These are phyloP conservation scores for Dendrostoma leiphaemia DNA, from an alignment of 2,329 filamentous ascomycete species.

Conservation along the genomic window DNA sequence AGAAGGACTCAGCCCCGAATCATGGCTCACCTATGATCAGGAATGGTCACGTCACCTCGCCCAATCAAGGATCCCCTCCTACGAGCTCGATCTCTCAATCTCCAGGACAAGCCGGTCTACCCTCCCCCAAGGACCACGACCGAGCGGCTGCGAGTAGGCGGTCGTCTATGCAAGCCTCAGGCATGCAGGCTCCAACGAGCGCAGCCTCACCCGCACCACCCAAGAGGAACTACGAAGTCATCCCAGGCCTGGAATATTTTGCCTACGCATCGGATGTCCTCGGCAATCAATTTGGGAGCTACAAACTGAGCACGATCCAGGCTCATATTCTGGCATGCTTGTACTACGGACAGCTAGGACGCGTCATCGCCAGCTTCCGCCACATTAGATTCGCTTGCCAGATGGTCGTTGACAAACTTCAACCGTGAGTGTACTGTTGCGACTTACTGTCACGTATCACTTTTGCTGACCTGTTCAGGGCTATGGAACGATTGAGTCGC, in stretches of 20 bases:
- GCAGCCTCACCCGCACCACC: constrained; percentile 23
- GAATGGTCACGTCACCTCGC: constrained; percentile 52
- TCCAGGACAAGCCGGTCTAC: constrained; percentile 38
- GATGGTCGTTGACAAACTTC: constrained; percentile 68
- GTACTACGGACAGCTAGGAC: constrained; percentile 83
- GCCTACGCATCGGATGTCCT: constrained; percentile 83
- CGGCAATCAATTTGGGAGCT: constrained; percentile 75
- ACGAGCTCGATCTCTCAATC: constrained; percentile 43
- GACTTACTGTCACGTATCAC: neutral
- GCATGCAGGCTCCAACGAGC: constrained; percentile 22
- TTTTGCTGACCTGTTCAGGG: constrained; percentile 31
- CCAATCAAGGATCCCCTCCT: constrained; percentile 55
- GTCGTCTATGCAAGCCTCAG: constrained; percentile 44
- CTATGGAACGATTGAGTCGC: constrained; percentile 43
- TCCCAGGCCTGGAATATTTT: constrained; percentile 89
- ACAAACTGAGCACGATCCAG: constrained; percentile 80
- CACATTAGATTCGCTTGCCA: constrained; percentile 57
- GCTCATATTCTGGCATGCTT: constrained; percentile 80
- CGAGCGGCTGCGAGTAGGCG: constrained; percentile 45
- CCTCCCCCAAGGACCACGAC: constrained; percentile 53
- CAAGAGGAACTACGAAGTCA: constrained; percentile 71
- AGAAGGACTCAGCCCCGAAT: constrained; percentile 30
- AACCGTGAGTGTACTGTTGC: constrained; percentile 54
- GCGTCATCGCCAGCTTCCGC: constrained; percentile 79
- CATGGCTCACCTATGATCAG: constrained; percentile 41